These are phyloP conservation scores for Claviceps sp. DNA, from an alignment of 2,329 filamentous ascomycete genomes.

Conservation along the genomic window DNA sequence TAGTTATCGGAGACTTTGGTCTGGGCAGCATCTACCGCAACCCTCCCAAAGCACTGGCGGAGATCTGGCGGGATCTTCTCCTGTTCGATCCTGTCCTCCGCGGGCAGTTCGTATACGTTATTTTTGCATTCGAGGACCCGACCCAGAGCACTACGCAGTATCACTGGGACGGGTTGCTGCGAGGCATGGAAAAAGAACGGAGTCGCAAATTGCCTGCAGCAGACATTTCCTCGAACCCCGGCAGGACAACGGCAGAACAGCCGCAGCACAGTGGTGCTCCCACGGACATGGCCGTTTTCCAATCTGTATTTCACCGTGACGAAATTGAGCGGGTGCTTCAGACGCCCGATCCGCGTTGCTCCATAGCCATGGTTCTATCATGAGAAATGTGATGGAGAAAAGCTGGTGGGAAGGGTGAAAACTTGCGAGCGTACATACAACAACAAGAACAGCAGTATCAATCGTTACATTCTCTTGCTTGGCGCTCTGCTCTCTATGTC, in stretches of 20 bases:
- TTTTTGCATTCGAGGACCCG: constrained; percentile 51
- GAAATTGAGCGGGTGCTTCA: constrained; percentile 38
- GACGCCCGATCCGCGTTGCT: constrained; percentile 40
- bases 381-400: constrained; percentile 6
- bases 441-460: too few relatives aligned
- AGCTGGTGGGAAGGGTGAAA: not conserved
- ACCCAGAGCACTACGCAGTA: constrained; percentile 36
- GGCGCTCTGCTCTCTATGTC: constrained; percentile 18
- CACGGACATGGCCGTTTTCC: constrained; percentile 40
- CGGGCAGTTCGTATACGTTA: constrained; percentile 46
- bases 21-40: constrained; percentile 51
- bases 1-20: constrained; percentile 53
- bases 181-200: constrained; percentile 30
- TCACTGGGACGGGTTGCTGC: constrained; percentile 41
- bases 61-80: constrained; percentile 52
- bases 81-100: constrained; percentile 49
- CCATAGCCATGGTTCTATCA: constrained; percentile 38
- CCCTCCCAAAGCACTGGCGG: constrained; percentile 49
- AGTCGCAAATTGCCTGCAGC: constrained; percentile 19
- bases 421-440: too few relatives aligned
- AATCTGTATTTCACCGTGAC: constrained; percentile 33
- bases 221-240: constrained; percentile 12
- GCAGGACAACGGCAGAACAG: too few relatives aligned
- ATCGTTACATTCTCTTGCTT: too few relatives aligned
- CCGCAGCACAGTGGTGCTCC: constrained; percentile 8